These are phyloP conservation scores for Alternaria dauci DNA, from an alignment of 2,329 filamentous ascomycete genomes.

Conservation along the genomic window DNA sequence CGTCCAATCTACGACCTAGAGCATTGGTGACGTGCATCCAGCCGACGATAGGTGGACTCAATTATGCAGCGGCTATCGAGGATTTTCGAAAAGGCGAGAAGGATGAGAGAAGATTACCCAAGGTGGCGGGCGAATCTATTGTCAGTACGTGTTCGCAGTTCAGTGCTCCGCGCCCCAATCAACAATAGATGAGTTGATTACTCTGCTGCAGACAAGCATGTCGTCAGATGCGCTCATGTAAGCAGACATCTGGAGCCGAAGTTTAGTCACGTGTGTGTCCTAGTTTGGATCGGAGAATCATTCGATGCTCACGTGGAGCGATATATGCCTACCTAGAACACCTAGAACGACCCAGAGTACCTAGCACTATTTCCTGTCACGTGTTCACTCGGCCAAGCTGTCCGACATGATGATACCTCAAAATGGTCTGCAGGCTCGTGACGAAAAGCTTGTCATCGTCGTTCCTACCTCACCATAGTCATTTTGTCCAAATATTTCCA, in stretches of 20 bases:
- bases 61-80: slow-evolving; percentile 45
- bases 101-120: background rate
- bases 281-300: background rate
- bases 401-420: background rate
- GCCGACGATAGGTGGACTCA: slow-evolving; percentile 25
- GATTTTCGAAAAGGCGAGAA: slow-evolving; percentile 20
- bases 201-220: background rate
- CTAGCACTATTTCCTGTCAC: background rate
- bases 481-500: background rate
- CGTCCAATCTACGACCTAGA: slow-evolving; percentile 19
- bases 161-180: slow-evolving; percentile 26
- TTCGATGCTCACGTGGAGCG: background rate
- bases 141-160: slow-evolving; percentile 43
- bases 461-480: background rate
- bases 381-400: background rate
- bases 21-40: slow-evolving; percentile 40
- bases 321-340: background rate
- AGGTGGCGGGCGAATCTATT: slow-evolving; percentile 35
- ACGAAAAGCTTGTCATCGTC: background rate
- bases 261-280: background rate
- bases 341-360: background rate
- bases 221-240: slow-evolving; percentile 5
- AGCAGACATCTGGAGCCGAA: background rate
- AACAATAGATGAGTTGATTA: slow-evolving; percentile 19
- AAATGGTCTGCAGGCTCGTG: background rate